Evolutionary conservation across 2,329 filamentous ascomycete genomes (phyloP).

Genomic region (Parafenestella ontariensis): DNA sequence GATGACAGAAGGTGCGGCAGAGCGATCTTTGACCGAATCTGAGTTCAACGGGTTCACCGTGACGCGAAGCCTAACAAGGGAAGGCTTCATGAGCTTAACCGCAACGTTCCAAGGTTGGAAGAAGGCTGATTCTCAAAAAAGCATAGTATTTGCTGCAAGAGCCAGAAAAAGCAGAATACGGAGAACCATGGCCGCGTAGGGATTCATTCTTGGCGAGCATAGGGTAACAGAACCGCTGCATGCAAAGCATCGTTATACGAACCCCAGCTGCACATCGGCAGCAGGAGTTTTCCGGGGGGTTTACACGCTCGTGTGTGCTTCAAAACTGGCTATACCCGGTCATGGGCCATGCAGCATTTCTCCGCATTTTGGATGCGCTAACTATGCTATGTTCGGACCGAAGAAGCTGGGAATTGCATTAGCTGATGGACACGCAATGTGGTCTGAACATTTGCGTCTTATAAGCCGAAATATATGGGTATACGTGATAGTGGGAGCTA

Average conservation of each 20-base stretch:
- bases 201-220: constrained; percentile 13
- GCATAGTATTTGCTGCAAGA: constrained; percentile 8
- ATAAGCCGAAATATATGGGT: constrained; percentile 17
- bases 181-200: constrained; percentile 18
- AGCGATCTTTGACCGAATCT: not conserved
- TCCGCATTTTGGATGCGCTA: constrained; percentile 26
- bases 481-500: constrained; percentile 30
- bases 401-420: constrained; percentile 15
- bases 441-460: constrained; percentile 4
- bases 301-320: constrained; percentile 15
- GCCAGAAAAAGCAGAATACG: constrained; percentile 20
- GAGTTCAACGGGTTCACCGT: constrained; percentile 1
- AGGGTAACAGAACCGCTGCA: constrained; percentile 14
- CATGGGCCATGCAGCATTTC: constrained; percentile 20
- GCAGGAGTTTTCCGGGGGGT: constrained; percentile 23
- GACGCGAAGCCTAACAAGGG: constrained; percentile 5
- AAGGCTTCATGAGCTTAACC: constrained; percentile 4
- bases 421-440: constrained; percentile 14
- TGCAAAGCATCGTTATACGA: constrained; percentile 35
- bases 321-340: constrained; percentile 17
- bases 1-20: not conserved
- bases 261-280: constrained; percentile 17
- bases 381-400: constrained; percentile 19
- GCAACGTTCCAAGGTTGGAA: not conserved
- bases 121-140: constrained; percentile 17